A percentile compares a stretch with the other conserved stretches of the same genome.
These are phyloP conservation scores for Chalaropsis thielavioides DNA, from an alignment of 2,329 filamentous ascomycete species.

Conservation along the genomic window DNA sequence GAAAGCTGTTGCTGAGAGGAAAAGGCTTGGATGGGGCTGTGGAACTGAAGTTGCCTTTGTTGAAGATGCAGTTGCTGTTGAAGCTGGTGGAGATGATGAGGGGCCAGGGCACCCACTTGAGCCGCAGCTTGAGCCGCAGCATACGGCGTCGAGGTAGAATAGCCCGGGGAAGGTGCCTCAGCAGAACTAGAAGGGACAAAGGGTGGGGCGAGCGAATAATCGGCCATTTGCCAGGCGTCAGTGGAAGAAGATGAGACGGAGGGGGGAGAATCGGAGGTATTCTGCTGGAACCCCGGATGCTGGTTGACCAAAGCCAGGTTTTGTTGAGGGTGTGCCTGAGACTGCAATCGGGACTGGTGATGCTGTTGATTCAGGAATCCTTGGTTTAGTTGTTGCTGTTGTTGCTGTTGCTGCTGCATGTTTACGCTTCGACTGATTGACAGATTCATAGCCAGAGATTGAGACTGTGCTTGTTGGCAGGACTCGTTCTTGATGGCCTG, in stretches of 20 bases:
- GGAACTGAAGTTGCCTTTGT: background rate
- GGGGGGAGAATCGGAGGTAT: background rate
- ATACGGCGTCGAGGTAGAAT: background rate
- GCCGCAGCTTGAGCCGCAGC: background rate
- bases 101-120: background rate
- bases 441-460: background rate
- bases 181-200: slow-evolving; percentile 10
- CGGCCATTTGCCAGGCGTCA: background rate
- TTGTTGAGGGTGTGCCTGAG: background rate
- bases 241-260: background rate
- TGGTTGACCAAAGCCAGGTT: background rate
- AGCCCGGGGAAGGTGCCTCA: background rate
- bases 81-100: slow-evolving; percentile 8
- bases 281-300: background rate
- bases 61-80: slow-evolving; percentile 10
- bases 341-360: background rate
- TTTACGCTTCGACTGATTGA: background rate
- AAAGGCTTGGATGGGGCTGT: background rate
- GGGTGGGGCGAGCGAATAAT: background rate
- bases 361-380: background rate
- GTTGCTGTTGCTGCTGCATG: background rate
- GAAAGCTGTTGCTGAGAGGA: background rate
- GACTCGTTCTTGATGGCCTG: slow-evolving; percentile 3
- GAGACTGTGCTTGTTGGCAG: background rate
- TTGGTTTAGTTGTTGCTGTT: background rate